phyloP scores from a whole-genome alignment of 1,139 yeast species.

The Torulaspora globosa region DNA sequence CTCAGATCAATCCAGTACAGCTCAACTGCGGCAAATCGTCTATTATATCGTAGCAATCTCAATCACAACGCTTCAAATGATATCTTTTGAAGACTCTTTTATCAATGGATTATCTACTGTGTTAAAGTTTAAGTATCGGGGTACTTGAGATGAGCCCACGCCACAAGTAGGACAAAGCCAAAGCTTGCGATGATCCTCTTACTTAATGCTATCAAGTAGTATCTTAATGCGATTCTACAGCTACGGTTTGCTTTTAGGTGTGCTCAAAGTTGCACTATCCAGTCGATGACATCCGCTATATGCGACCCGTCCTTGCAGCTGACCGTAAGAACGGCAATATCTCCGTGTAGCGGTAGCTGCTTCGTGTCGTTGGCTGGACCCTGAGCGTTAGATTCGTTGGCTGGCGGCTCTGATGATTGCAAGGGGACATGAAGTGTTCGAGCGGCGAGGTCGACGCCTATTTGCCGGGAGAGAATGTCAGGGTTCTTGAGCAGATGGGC shows the following conservation, averaged over 20 bases:
- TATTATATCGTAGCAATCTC: not conserved
- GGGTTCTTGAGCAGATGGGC: slow-evolving; percentile 20
- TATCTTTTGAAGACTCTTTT: not conserved
- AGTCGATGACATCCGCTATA: slow-evolving; percentile 19
- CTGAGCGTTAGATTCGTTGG: not conserved
- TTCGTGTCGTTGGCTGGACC: slow-evolving; percentile 8
- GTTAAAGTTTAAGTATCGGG: not conserved
- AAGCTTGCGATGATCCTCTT: not conserved
- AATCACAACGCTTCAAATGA: not conserved
- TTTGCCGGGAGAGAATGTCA: slow-evolving; percentile 21
- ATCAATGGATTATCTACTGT: not conserved
- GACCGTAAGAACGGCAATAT: slow-evolving; percentile 22
- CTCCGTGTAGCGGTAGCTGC: slow-evolving; percentile 19
- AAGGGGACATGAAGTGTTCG: slow-evolving; percentile 19
- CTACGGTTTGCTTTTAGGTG: not conserved
- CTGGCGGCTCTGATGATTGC: slow-evolving; percentile 2
- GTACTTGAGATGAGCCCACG: not conserved
- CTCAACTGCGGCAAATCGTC: not conserved
- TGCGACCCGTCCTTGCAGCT: slow-evolving; percentile 25
- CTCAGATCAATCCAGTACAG: not conserved
- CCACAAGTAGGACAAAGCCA: not conserved
- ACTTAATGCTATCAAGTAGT: not conserved
- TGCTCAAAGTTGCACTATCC: slow-evolving; percentile 22
- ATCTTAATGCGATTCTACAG: not conserved
- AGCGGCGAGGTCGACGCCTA: slow-evolving; percentile 23